Evolutionary conservation across 2,329 filamentous ascomycete genomes (phyloP), one percentile per base, ranked within the genome.

Genomic region (Ambrosiella xylebori): DNA sequence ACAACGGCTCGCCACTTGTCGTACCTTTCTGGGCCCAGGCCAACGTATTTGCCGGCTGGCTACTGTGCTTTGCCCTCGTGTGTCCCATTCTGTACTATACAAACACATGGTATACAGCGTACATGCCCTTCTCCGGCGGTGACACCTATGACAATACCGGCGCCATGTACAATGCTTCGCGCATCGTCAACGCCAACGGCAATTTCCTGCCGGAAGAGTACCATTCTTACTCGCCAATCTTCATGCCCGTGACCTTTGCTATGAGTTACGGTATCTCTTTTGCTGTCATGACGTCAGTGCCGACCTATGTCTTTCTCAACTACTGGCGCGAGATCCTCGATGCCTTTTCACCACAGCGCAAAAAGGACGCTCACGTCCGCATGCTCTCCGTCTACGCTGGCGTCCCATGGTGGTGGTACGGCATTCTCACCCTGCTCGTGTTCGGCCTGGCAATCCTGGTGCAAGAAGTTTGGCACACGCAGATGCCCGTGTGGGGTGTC

Each of bases 131-230:
- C 19, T 76, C 71, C 54, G 73, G 75, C 62, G 77, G 74, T 36
- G 66, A 65, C 51, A 78, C 73, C 61, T 80, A 77, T 72, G 82
- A 85, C 69, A 85, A 85, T 64, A 81, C 73, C 0, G 82, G 79
- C 27, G 65, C 68, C 1, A 62, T 70, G 11, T 85, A 85, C 69
- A 76, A 84, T 61, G 79, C 82, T 2, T 72, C 72, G 2, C 73
- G 72, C 12, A 81, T 85, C 53, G 72, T 85, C 27, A 76, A 76
- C 58, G 63, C 68, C 3, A 71, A 81, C 62, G 69, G 73, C 56
- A 71, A 76, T 13, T 77, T 85, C 59, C 76, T 85, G 65, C 74
- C 76, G 63, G 73, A 72, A 1, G 77, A 77, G 8, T 85, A 86
- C 67, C 71, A 75, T 61, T 70, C 71, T 13, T 85, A 85, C 66